A percentile compares a stretch with the other conserved stretches of the same genome.
Conservation (phyloP, 306 rosid species). For the Dicorynia guianensis region DNA sequence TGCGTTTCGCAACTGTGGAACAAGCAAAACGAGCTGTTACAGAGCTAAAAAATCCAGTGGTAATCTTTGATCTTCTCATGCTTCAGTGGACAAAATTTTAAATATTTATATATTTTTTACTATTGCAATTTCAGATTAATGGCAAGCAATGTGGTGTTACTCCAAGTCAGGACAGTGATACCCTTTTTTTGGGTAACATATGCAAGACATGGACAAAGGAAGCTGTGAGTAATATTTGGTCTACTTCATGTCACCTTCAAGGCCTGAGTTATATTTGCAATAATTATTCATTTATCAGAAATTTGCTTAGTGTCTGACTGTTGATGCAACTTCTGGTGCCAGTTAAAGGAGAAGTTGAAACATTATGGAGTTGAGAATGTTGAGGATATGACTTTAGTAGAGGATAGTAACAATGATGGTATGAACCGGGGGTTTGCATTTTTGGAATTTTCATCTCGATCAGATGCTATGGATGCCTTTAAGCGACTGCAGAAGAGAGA, state of each 20-base stretch:
- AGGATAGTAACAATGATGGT: constrained; percentile 88
- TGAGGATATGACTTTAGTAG: constrained; percentile 91
- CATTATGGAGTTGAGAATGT: constrained; percentile 93
- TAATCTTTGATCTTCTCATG: constrained; percentile 53
- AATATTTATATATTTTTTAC: constrained; percentile 40
- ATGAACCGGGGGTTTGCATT: constrained; percentile 96
- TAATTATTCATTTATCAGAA: constrained; percentile 38
- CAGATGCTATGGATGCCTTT: constrained; percentile 98
- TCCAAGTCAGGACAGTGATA: constrained; percentile 97
- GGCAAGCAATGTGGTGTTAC: constrained; percentile 97
- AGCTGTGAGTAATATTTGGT: constrained; percentile 77
- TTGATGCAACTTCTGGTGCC: constrained; percentile 52
- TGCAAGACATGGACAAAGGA: constrained; percentile 96
- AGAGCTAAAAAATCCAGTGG: constrained; percentile 88
- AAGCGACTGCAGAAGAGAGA: constrained; percentile 94
- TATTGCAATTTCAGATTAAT: constrained; percentile 80
- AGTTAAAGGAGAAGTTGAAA: constrained; percentile 93
- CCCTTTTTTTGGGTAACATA: constrained; percentile 95
- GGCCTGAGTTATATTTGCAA: constrained; percentile 26
- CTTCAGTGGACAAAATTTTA: constrained; percentile 41
- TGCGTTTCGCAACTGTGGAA: constrained; percentile 87
- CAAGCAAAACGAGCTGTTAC: constrained; percentile 90
- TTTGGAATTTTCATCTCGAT: constrained; percentile 89
- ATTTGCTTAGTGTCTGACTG: constrained; percentile 45
- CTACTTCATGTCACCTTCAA: constrained; percentile 26